Evolutionary conservation across 148 eudicot genomes (phyloP), one percentile per base, ranked within the genome.

Genomic region (Simmondsia chinensis): DNA sequence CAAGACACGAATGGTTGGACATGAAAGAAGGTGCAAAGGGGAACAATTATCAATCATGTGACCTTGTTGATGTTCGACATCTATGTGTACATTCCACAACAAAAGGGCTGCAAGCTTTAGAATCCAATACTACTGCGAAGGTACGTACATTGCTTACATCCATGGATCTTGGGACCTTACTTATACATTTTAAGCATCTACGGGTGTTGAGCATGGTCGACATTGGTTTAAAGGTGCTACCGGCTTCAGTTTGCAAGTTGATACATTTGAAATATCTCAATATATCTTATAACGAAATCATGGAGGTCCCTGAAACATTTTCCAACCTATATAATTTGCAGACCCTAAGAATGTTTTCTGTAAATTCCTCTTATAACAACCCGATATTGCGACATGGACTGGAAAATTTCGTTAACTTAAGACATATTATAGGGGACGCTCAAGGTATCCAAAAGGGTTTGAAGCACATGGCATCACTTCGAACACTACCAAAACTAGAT

Each of bases 291-390:
- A 1, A 14, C 5, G 12, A 0, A 0, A 39, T 20, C 13, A 0
- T 0, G 21, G 11, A 20, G 19, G 24, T 39, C n/a, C 43, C 43
- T 9, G 4, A 39, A 9, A 25, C 24, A 2, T 9, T 39, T 20
- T 9, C 25, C 26, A 39, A n/a, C 9, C 19, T 25, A 1, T 39
- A 39, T 25, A 7, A 18, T 7, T 41, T 55, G 28, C 60, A 55
- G 20, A 55, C 50, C 4, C 27, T 55, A 5, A 44, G 2, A 2
- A 3, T 25, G 15, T 9, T 0, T 3, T 35, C 20, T 12, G 1
- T 8, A 1, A 3, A 1, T 13, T 51, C 43, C 1, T n/a, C 13
- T 12, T 44, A 6, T 43, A 43, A 0, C 17, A 11, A 26, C 20
- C n/a, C n/a, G n/a, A n/a, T n/a, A n/a, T n/a, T n/a, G n/a, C n/a